Evolutionary conservation across 2,329 filamentous ascomycete species (phyloP), one percentile per base, ranked within the genome.

Genomic region (Fusarium sp.): DNA sequence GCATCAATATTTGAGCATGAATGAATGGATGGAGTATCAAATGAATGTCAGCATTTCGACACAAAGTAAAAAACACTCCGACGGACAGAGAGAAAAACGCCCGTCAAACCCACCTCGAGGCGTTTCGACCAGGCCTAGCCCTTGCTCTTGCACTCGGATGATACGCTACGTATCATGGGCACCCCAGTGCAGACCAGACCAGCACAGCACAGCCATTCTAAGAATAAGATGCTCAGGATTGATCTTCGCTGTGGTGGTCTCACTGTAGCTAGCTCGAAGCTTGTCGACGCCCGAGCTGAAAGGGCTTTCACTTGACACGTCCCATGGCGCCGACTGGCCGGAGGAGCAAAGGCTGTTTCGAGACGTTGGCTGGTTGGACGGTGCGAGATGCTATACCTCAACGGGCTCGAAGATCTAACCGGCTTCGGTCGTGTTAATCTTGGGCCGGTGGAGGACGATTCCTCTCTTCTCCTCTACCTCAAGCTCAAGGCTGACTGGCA

Each of bases 401-500:
- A 45, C 8, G 40, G 40, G 30, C 32, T 37, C 20, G n/a, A 10
- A 9, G 15, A 25, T 10, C 60, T 74, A 74, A 63, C 71, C 71
- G 47, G 56, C 68, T 66, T 69, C 30, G 62, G 71, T 33, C 15
- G n/a, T 40, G 50, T 66, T 69, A 72, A 74, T 72, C 32, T 74
- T 56, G 56, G 43, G 50, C 22, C 33, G 45, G 57, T 66, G 57
- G 66, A 58, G 61, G 30, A 72, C 58, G 60, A 57, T 59, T 65
- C 66, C 43, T 47, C 35, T 40, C n/a, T n/a, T 20, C 30, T 22
- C 43, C n/a, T 43, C 20, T n/a, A 47, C 43, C 47, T 58, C 20
- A 45, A 22, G 40, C 40, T 45, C 68, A 50, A 74, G 68, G 71
- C 69, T 72, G 71, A 72, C 69, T 72, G 71, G 69, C 71, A 73